These are phyloP conservation scores for Tilletia horrida DNA, from an alignment of 1,284 basidiomycete genomes.

Conservation along the genomic window DNA sequence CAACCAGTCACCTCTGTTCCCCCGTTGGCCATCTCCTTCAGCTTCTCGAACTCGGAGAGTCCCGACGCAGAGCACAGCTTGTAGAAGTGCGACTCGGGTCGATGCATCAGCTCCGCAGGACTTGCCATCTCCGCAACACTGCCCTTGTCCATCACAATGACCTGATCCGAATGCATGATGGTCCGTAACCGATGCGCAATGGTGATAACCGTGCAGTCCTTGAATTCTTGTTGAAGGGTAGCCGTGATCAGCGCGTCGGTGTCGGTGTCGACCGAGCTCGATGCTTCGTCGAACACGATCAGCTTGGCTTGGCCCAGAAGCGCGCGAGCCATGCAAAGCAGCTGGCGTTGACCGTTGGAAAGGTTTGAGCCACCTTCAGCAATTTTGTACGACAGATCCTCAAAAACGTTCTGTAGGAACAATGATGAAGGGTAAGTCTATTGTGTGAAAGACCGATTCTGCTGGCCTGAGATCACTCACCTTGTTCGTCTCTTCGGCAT, in stretches of 20 bases:
- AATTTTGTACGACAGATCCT: constrained; percentile 40
- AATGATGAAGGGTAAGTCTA: too few species aligned
- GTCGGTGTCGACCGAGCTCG: constrained; percentile 46
- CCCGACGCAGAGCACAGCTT: constrained; percentile 41
- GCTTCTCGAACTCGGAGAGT: constrained; percentile 30
- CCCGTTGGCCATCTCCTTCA: constrained; percentile 10
- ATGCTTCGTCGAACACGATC: constrained; percentile 53
- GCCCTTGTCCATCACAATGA: constrained; percentile 60
- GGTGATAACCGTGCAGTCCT: constrained; percentile 71
- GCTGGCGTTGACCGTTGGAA: constrained; percentile 49
- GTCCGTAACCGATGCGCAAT: constrained; percentile 66
- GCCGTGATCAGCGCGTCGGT: constrained; percentile 63
- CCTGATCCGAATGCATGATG: constrained; percentile 56
- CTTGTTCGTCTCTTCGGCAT: too few species aligned
- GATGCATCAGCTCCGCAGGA: constrained; percentile 57
- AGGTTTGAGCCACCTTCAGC: constrained; percentile 50
- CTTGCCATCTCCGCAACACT: constrained; percentile 59
- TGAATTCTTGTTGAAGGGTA: constrained; percentile 76
- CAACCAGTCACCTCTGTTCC: too few species aligned
- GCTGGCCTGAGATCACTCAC: too few species aligned
- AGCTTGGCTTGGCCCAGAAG: constrained; percentile 42
- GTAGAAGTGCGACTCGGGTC: constrained; percentile 32
- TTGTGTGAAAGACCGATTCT: too few species aligned
- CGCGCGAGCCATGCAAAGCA: constrained; percentile 50
- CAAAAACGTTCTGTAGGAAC: constrained; percentile 20